A percentile compares a stretch with the other conserved stretches of the same genome.
These are phyloP conservation scores for Murraya koenigii DNA, from an alignment of 345 rosid genomes.

Conservation along the genomic window DNA sequence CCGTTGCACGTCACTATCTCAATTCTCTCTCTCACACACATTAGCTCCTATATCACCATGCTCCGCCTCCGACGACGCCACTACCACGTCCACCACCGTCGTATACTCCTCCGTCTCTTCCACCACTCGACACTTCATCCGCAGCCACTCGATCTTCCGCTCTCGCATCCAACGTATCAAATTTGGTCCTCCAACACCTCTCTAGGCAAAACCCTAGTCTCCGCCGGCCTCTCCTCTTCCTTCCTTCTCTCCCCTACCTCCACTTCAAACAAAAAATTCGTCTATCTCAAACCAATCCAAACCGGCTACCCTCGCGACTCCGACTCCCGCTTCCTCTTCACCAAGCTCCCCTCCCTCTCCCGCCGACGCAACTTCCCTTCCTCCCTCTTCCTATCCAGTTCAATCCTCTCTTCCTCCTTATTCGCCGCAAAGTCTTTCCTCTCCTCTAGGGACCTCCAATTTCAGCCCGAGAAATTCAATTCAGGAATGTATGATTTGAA, in stretches of 20 bases:
- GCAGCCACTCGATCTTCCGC: constrained; percentile 37
- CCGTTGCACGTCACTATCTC: neutral
- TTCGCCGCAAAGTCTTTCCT: constrained; percentile 41
- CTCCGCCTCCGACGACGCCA: constrained; percentile 24
- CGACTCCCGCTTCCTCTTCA: constrained; percentile 74
- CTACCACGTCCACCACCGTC: constrained; percentile 21
- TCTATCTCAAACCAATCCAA: constrained; percentile 83
- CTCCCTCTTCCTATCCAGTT: constrained; percentile 54
- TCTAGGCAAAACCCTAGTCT: constrained; percentile 91
- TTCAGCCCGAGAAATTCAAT: neutral
- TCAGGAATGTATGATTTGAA: constrained; percentile 49
- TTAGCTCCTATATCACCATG: neutral
- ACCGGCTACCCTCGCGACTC: constrained; percentile 95
- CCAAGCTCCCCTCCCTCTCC: constrained; percentile 65
- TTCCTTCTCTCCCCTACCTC: constrained; percentile 55
- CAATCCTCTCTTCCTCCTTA: constrained; percentile 55
- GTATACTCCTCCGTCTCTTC: constrained; percentile 13
- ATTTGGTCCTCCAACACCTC: constrained; percentile 91
- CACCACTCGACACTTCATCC: constrained; percentile 10
- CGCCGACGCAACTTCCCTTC: constrained; percentile 41
- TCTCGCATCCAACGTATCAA: constrained; percentile 64
- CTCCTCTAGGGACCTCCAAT: constrained; percentile 10
- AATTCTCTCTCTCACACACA: no score
- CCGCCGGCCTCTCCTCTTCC: constrained; percentile 86
- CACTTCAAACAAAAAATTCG: constrained; percentile 33